Percentiles rank a stretch among this genome's conserved stretches.
These are phyloP conservation scores for Lenwebbia sp. DNA, from an alignment of 345 rosid species.

Conservation along the genomic window DNA sequence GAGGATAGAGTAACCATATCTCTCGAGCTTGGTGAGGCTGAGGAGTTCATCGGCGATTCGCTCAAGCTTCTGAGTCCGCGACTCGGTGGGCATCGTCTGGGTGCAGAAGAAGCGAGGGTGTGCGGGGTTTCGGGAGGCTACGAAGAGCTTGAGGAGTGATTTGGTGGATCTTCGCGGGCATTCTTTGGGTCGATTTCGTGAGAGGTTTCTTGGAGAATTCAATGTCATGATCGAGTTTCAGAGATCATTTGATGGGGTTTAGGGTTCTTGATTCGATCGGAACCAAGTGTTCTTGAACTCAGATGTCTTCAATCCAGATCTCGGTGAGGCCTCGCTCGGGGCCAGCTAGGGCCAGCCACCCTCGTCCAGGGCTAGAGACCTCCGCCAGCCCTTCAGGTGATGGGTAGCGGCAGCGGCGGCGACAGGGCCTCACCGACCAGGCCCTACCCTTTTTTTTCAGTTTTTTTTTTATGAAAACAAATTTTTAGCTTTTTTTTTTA, in stretches of 20 bases:
- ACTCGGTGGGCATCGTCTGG: not conserved
- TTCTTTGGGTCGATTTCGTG: too few relatives aligned
- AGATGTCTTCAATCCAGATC: too few relatives aligned
- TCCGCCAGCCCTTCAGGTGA: too few relatives aligned
- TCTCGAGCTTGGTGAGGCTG: conserved; percentile 61
- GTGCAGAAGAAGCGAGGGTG: conserved; percentile 17
- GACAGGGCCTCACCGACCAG: too few relatives aligned
- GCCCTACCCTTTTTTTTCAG: too few relatives aligned
- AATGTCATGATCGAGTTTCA: not conserved
- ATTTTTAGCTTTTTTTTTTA: too few relatives aligned
- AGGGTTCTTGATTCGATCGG: not conserved
- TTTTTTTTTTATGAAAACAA: too few relatives aligned
- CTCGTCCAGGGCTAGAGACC: too few relatives aligned
- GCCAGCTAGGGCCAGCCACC: too few relatives aligned
- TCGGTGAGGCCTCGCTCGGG: too few relatives aligned
- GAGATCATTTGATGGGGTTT: not conserved
- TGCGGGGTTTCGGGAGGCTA: not conserved
- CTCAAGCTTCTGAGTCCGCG: conserved; percentile 67
- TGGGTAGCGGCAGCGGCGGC: too few relatives aligned
- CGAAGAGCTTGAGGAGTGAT: conserved; percentile 13
- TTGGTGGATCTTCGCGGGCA: conserved; percentile 4
- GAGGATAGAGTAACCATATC: conserved; percentile 65
- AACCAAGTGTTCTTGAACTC: too few relatives aligned
- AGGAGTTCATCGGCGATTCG: conserved; percentile 72
- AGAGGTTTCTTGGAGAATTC: not conserved